Conservation (phyloP, 2,329 filamentous ascomycete genomes). For the Xylaria sp. region DNA sequence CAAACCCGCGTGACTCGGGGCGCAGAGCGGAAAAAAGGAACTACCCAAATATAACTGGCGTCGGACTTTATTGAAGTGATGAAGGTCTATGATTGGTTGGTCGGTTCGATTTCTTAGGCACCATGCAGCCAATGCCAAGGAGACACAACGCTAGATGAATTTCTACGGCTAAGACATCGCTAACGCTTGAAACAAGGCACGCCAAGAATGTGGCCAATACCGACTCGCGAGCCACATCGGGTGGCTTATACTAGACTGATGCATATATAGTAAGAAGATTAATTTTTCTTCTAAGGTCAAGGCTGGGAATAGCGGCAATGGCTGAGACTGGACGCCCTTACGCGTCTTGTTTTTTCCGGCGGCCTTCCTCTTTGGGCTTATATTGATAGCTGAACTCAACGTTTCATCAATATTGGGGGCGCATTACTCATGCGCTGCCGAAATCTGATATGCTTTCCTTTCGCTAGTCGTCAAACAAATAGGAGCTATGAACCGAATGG, state of each 20-base stretch:
- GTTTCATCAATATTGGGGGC: background rate
- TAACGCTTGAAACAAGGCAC: background rate
- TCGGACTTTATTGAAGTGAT: constrained; percentile 2
- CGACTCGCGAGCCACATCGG: constrained; percentile 10
- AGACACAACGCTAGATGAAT: constrained; percentile 6
- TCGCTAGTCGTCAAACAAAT: background rate
- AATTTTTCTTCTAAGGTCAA: background rate
- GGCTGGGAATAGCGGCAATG: constrained; percentile 1
- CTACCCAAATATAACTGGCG: background rate
- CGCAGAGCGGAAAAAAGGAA: background rate
- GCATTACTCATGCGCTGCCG: constrained; percentile 10
- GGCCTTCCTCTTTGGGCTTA: constrained; percentile 22
- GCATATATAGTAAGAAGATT: constrained; percentile 4
- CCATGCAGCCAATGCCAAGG: constrained; percentile 15
- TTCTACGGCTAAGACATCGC: constrained; percentile 12
- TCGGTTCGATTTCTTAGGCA: constrained; percentile 22
- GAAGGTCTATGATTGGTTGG: constrained; percentile 10
- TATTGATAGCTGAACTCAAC: background rate
- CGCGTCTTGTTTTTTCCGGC: background rate
- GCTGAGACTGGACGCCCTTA: constrained; percentile 2
- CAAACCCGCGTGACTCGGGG: background rate
- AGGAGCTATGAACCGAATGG: background rate
- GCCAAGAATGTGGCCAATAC: constrained; percentile 13
- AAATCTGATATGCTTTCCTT: constrained; percentile 8
- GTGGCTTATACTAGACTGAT: constrained; percentile 1